phyloP scores from a whole-genome alignment of 2,329 filamentous ascomycete species.

The Cladorrhinum sp. region DNA sequence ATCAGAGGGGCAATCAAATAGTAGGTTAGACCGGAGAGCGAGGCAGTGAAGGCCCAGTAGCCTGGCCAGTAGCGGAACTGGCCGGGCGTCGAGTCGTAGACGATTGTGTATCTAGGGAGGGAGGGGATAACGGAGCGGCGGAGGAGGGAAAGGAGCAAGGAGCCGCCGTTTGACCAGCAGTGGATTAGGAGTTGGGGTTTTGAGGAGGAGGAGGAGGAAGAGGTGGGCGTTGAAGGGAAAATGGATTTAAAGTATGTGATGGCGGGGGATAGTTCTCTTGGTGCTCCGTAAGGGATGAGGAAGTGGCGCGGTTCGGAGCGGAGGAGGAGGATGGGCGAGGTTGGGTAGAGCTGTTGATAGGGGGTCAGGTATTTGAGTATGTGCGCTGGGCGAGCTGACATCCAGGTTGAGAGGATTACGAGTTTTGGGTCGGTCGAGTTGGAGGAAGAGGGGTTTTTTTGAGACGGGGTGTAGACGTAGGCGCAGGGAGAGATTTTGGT shows the following conservation, averaged over 20 bases:
- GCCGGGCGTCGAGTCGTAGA: constrained; percentile 31
- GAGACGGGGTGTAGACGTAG: constrained; percentile 36
- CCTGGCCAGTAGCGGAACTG: constrained; percentile 21
- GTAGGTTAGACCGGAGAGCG: not conserved
- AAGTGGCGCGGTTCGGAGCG: constrained; percentile 29
- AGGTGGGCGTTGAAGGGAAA: constrained; percentile 8
- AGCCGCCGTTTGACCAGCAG: no score
- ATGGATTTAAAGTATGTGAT: constrained; percentile 22
- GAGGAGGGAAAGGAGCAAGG: not conserved
- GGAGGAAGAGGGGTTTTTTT: not conserved
- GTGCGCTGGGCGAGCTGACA: constrained; percentile 33
- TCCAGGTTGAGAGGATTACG: constrained; percentile 35
- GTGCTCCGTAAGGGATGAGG: constrained; percentile 16
- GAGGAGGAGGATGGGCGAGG: constrained; percentile 31
- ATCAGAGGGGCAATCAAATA: constrained; percentile 16
- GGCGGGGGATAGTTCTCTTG: constrained; percentile 20
- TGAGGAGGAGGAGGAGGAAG: not conserved
- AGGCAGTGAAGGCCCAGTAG: constrained; percentile 20
- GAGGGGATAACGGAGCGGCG: not conserved
- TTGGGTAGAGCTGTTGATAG: constrained; percentile 32
- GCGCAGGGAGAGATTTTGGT: constrained; percentile 37
- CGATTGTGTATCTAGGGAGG: constrained; percentile 25
- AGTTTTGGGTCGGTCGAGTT: constrained; percentile 26
- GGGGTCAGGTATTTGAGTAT: constrained; percentile 34
- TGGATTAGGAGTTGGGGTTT: not conserved